phyloP scores from a whole-genome alignment of 2,329 filamentous ascomycete genomes.

The Fusarium torreyae region DNA sequence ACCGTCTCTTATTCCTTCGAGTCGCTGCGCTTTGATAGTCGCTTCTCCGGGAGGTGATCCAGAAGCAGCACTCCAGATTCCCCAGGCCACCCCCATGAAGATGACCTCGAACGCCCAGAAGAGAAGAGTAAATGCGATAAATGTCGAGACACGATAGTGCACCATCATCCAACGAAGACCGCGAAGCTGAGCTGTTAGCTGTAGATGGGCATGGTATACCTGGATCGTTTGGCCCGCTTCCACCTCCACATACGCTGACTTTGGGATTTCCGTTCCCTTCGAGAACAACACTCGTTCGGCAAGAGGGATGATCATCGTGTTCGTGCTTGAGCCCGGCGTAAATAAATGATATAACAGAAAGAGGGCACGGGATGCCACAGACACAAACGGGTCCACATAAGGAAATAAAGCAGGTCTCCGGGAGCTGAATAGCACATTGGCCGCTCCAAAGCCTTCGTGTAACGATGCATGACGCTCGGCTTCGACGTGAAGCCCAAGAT shows the following conservation, averaged over 20 bases:
- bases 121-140: slow-evolving; percentile 74
- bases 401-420: slow-evolving; percentile 84
- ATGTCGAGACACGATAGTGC: slow-evolving; percentile 80
- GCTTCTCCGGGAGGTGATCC: slow-evolving; percentile 25
- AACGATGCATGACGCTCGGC: slow-evolving; percentile 51
- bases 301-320: slow-evolving; percentile 76
- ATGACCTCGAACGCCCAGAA: slow-evolving; percentile 86
- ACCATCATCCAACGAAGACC: slow-evolving; percentile 92
- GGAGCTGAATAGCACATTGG: slow-evolving; percentile 70
- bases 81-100: slow-evolving; percentile 77
- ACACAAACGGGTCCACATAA: slow-evolving; percentile 80
- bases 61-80: slow-evolving; percentile 62
- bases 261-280: slow-evolving; percentile 58
- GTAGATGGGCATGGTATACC: slow-evolving; percentile 79
- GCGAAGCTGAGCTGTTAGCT: slow-evolving; percentile 80
- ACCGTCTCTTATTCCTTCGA: slow-evolving; percentile 44
- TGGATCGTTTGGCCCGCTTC: slow-evolving; percentile 80
- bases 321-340: slow-evolving; percentile 74
- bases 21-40: slow-evolving; percentile 20
- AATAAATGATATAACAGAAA: slow-evolving; percentile 80
- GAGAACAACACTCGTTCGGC: slow-evolving; percentile 80
- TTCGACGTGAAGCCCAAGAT: slow-evolving; percentile 43
- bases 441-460: slow-evolving; percentile 56
- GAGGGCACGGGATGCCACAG: slow-evolving; percentile 71
- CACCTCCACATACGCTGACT: slow-evolving; percentile 72